These are phyloP conservation scores for Blastosporella zonata DNA, from an alignment of 1,284 basidiomycete genomes.

Conservation along the genomic window DNA sequence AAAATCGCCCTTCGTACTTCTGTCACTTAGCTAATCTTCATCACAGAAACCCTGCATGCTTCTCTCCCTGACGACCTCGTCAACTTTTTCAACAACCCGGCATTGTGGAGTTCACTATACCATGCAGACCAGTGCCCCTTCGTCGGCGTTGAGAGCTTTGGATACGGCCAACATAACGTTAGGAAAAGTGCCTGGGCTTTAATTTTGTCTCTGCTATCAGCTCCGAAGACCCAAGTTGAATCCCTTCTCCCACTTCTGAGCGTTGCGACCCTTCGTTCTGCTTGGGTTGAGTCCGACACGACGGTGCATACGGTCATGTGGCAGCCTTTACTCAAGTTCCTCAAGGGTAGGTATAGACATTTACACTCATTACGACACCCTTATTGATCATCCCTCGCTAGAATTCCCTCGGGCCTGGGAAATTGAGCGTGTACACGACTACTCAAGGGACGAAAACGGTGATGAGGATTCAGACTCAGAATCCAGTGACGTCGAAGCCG, in stretches of 20 bases:
- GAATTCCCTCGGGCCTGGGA: constrained; percentile 66
- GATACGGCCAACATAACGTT: constrained; percentile 61
- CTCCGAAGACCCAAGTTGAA: constrained; percentile 40
- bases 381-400: constrained; percentile 25
- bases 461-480: constrained; percentile 37
- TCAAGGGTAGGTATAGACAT: constrained; percentile 50
- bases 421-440: constrained; percentile 33
- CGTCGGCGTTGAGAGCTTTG: constrained; percentile 47
- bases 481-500: constrained; percentile 20
- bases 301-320: constrained; percentile 68
- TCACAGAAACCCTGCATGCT: constrained; percentile 18
- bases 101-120: constrained; percentile 60
- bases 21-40: not conserved
- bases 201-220: constrained; percentile 39
- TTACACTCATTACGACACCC: not conserved
- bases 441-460: constrained; percentile 27
- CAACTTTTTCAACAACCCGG: constrained; percentile 47
- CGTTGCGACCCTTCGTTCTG: constrained; percentile 62
- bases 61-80: constrained; percentile 28
- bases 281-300: constrained; percentile 74
- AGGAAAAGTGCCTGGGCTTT: constrained; percentile 63
- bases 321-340: constrained; percentile 65
- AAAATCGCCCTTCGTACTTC: constrained; percentile 17
- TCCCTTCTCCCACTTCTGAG: constrained; percentile 48
- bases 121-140: constrained; percentile 45